Conservation (phyloP, 441 rosid genomes). For the Gossypium trilobum region DNA sequence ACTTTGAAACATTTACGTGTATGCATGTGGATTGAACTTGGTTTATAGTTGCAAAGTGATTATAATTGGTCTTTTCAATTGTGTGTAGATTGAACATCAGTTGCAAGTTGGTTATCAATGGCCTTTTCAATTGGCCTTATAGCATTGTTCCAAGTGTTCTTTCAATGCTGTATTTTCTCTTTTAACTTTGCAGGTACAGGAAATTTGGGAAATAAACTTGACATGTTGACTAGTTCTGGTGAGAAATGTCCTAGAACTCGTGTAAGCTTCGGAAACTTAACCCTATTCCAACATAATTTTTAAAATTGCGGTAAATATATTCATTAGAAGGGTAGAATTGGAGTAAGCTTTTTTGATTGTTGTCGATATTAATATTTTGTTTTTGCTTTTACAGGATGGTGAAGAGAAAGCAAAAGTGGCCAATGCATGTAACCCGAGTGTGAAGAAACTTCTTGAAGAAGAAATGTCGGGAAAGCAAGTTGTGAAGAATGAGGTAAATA, state of each 20-base stretch:
- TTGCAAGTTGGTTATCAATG: not conserved
- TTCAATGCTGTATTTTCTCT: not conserved
- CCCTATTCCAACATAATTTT: not conserved
- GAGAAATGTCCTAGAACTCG: slow-evolving; percentile 32
- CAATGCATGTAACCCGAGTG: slow-evolving; percentile 47
- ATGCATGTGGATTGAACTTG: not conserved
- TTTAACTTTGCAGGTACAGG: slow-evolving; percentile 37
- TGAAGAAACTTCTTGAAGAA: slow-evolving; percentile 85
- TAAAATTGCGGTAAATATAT: not conserved
- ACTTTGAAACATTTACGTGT: slow-evolving; percentile 1
- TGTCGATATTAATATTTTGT: slow-evolving; percentile 2
- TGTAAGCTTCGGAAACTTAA: slow-evolving; percentile 37
- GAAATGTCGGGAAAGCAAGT: slow-evolving; percentile 56
- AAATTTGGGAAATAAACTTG: slow-evolving; percentile 28
- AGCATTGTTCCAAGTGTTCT: not conserved
- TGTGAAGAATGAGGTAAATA: slow-evolving; percentile 28
- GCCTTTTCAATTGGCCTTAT: not conserved
- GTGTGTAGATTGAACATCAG: not conserved
- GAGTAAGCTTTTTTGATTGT: slow-evolving; percentile 20
- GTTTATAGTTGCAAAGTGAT: not conserved
- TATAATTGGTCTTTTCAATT: not conserved
- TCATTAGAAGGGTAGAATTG: not conserved
- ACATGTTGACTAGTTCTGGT: slow-evolving; percentile 23
- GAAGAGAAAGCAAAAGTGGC: slow-evolving; percentile 19
- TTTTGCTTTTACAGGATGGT: slow-evolving; percentile 31